Base-by-base conservation (phyloP, 2,329 filamentous ascomycete genomes). In the Aspergillus jensenii region DNA sequence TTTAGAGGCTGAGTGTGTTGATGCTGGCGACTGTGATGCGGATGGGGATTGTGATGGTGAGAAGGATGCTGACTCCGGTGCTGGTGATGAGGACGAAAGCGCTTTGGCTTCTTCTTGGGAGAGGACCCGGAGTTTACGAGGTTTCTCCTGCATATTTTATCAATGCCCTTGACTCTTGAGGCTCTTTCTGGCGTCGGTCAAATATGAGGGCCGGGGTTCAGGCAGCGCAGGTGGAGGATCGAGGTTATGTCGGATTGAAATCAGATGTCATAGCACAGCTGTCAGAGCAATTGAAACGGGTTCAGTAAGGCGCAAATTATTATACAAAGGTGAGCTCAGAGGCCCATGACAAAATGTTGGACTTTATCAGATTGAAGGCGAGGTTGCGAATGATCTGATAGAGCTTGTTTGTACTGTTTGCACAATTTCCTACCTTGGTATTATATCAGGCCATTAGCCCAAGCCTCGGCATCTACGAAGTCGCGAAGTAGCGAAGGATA, bases 41-140 rank as follows among this genome's bases (percentile, higher is more conserved):
- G 48, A 52, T 52, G 52, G 39, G 11, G 43, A 37, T n/a, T 51
- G 39, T 9, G 37, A n/a, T 49, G 35, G 41, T n/a, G 47, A 58
- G 52, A 48, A 44, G 41, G 35, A 23, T 39, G 45, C 47, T 15
- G 25, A 46, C 8, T 31, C 27, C 27, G 27, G 27, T 11, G 27
- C 27, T 39, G 37, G 52, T 15, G 56, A 56, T 9, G 59, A n/a
- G 27, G 39, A 44, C 11, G 49, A 40, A 49, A 53, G 63, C 8
- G 50, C 33, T 64, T 62, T 65, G 35, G 67, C 59, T 33, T 59
- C 58, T 40, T 59, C 55, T 8, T 60, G 65, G 33, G 63, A 52
- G 21, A 71, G 58, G 43, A 67, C 61, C 40, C 65, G 66, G 45
- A 62, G 55, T 47, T 56, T 65, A 5, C 61, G 54, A 11, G 46